Conservation (phyloP, 768 basidiomycete species). For the Suillus decipiens region DNA sequence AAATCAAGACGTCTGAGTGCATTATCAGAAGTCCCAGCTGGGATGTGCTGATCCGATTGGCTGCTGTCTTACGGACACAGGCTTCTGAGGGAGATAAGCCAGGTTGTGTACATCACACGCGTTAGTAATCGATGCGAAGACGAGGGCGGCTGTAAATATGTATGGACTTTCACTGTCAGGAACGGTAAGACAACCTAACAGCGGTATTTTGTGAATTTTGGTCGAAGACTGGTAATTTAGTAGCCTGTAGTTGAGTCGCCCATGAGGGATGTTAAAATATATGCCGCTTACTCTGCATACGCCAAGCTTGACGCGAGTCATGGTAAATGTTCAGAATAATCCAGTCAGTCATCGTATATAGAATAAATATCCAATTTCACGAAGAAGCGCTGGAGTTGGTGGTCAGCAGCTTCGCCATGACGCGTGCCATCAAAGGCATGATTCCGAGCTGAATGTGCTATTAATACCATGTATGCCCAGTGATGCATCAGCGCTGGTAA, state of each 20-base stretch:
- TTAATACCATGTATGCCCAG: neutral
- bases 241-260: neutral
- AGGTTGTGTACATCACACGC: neutral
- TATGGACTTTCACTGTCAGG: neutral
- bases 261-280: neutral
- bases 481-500: neutral
- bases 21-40: neutral
- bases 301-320: neutral
- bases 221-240: neutral
- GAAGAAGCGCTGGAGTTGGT: neutral
- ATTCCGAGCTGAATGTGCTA: neutral
- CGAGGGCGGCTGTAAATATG: neutral
- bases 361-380: neutral
- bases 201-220: neutral
- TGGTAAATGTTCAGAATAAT: neutral
- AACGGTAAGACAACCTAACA: neutral
- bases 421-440: neutral
- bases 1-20: neutral
- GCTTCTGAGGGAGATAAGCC: neutral
- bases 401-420: neutral
- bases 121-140: neutral
- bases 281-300: neutral
- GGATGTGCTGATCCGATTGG: neutral
- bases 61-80: neutral
- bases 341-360: neutral